A percentile compares a stretch with the other conserved stretches of the same genome.
These are phyloP conservation scores for Clavariopsis aquatica DNA, from an alignment of 495 filamentous ascomycete genomes.

Conservation along the genomic window DNA sequence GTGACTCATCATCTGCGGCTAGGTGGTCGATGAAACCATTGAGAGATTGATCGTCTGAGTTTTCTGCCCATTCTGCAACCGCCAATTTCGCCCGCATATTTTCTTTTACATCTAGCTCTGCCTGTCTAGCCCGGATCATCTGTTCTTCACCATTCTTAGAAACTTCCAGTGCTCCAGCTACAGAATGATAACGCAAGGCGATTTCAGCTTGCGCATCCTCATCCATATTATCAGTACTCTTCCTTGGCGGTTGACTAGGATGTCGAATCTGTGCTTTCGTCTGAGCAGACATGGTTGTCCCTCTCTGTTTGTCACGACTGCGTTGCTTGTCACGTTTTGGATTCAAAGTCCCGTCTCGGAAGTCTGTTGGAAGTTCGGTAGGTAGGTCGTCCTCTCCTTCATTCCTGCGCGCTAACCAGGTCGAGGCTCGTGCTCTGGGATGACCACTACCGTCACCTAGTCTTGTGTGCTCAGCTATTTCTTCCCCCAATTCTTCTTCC, in stretches of 20 bases:
- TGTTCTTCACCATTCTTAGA: constrained; percentile 16
- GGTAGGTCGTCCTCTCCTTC: constrained; percentile 39
- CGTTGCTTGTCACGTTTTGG: constrained; percentile 27
- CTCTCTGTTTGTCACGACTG: constrained; percentile 8
- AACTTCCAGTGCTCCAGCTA: constrained; percentile 24
- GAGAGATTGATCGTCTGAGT: constrained; percentile 23
- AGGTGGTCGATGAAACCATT: constrained; percentile 32
- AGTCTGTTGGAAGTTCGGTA: constrained; percentile 38
- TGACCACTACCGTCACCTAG: neutral
- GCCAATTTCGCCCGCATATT: constrained; percentile 19
- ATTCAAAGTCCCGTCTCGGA: constrained; percentile 34
- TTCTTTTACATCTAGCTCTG: constrained; percentile 11
- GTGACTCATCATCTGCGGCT: constrained; percentile 22
- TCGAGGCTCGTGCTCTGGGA: constrained; percentile 24
- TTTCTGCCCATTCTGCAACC: constrained; percentile 7
- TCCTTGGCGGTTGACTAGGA: constrained; percentile 12
- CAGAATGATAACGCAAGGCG: constrained; percentile 23
- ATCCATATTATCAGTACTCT: constrained; percentile 33
- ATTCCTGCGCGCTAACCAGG: constrained; percentile 38
- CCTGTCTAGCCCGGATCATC: constrained; percentile 34
- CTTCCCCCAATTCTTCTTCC: constrained; percentile 33
- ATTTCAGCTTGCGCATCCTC: constrained; percentile 23
- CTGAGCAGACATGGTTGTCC: constrained; percentile 32
- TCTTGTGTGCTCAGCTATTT: no score
- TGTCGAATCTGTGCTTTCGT: constrained; percentile 24